Percentiles rank a stretch among this genome's conserved stretches.
Evolutionary conservation across 2,329 filamentous ascomycete species (phyloP).

Genomic region (Curvularia sp.): DNA sequence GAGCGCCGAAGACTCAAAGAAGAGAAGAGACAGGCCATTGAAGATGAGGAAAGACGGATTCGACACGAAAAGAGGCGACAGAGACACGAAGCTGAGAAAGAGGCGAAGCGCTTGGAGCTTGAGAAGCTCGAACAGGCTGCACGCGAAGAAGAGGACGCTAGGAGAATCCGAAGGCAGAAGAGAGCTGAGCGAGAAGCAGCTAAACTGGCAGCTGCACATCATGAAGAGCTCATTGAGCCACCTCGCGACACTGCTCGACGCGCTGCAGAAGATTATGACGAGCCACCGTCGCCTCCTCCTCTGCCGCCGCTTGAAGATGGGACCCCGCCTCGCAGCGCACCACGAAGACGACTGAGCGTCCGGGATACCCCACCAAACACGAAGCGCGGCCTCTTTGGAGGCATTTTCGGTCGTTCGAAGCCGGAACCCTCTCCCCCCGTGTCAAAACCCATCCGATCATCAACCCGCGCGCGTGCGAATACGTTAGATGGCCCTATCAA

Average conservation of each 20-base stretch:
- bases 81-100: constrained; percentile 39
- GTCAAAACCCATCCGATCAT: constrained; percentile 35
- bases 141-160: constrained; percentile 37
- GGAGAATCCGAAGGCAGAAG: constrained; percentile 33
- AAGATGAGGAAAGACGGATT: constrained; percentile 40
- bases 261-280: constrained; percentile 27
- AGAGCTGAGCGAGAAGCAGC: constrained; percentile 39
- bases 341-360: constrained; percentile 37
- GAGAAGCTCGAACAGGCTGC: constrained; percentile 26
- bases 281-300: constrained; percentile 16
- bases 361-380: constrained; percentile 36
- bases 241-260: constrained; percentile 39
- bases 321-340: constrained; percentile 32
- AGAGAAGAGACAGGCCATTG: constrained; percentile 25
- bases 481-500: constrained; percentile 28
- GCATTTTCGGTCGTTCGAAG: constrained; percentile 45
- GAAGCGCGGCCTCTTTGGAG: constrained; percentile 42
- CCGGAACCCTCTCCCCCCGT: constrained; percentile 36
- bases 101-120: constrained; percentile 24
- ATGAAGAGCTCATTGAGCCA: constrained; percentile 22
- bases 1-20: constrained; percentile 31
- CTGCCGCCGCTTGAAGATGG: constrained; percentile 28
- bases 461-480: constrained; percentile 36
- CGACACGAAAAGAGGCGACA: constrained; percentile 38
- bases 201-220: constrained; percentile 22